These are phyloP conservation scores for Dacryopinax spathularia DNA, from an alignment of 768 basidiomycete species.

Conservation along the genomic window DNA sequence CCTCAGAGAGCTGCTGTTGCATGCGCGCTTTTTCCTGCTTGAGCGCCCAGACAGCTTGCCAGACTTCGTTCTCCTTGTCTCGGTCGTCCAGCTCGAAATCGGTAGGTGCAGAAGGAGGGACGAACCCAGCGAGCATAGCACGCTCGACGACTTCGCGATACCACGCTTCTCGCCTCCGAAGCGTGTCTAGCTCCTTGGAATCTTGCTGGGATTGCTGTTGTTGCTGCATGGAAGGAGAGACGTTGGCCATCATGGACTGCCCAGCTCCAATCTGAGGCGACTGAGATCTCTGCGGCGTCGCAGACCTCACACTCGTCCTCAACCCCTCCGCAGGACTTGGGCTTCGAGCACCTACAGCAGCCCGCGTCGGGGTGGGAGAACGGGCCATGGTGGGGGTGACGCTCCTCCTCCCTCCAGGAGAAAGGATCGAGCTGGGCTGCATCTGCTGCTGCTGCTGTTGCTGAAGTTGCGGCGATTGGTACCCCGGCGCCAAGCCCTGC, in stretches of 20 bases:
- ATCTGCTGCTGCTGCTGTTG: too few relatives aligned
- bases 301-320: neutral
- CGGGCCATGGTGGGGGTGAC: neutral
- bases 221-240: neutral
- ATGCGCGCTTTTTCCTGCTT: conserved; percentile 79
- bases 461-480: too few relatives aligned
- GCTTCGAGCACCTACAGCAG: neutral
- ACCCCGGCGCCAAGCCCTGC: neutral
- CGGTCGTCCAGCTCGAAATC: conserved; percentile 21
- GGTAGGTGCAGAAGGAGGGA: conserved; percentile 31
- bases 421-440: neutral
- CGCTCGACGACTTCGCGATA: conserved; percentile 65
- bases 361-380: neutral
- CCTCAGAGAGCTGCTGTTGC: conserved; percentile 69
- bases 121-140: conserved; percentile 66
- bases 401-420: neutral
- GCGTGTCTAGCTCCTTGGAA: conserved; percentile 46
- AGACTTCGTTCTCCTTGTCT: conserved; percentile 17
- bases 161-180: conserved; percentile 70
- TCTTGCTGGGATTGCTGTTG: neutral
- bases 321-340: neutral
- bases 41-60: conserved; percentile 48
- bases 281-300: neutral
- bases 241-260: neutral
- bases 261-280: neutral